These are phyloP conservation scores for Ophiostoma sp. DNA, from an alignment of 2,329 filamentous ascomycete species.

Conservation along the genomic window DNA sequence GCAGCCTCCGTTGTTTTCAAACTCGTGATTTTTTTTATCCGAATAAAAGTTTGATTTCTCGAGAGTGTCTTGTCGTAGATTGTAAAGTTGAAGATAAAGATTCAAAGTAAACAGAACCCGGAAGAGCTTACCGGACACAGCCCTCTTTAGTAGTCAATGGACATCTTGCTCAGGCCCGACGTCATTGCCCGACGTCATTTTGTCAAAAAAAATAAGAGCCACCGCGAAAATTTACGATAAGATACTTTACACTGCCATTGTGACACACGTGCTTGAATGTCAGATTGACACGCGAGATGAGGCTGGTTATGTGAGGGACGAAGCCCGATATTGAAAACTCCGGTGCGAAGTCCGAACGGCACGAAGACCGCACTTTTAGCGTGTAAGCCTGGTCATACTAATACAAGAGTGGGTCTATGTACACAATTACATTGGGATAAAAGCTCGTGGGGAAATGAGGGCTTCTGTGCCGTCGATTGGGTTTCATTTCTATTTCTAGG, in stretches of 20 bases:
- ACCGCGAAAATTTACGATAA: not conserved
- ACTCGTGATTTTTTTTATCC: not conserved
- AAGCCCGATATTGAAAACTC: not conserved
- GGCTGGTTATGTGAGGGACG: not conserved
- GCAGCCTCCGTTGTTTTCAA: not conserved
- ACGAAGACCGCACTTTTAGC: conserved; percentile 12
- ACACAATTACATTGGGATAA: not conserved
- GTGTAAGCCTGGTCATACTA: not conserved
- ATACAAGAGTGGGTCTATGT: not conserved
- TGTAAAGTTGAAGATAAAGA: not conserved
- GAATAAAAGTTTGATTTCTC: no score
- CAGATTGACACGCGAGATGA: not conserved
- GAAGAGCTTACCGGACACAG: not conserved
- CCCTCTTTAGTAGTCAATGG: not conserved
- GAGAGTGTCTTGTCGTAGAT: no score
- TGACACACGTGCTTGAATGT: not conserved
- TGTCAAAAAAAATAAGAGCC: no score
- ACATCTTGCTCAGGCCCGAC: not conserved
- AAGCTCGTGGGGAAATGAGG: not conserved
- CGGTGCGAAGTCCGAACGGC: conserved; percentile 11
- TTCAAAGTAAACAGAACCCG: not conserved
- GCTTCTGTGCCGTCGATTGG: not conserved
- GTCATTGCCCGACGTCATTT: not conserved
- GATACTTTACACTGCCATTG: no score
- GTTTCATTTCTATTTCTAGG: not conserved